Percentiles rank a stretch among this genome's conserved stretches.
Evolutionary conservation across 1,139 yeast genomes (phyloP).

Genomic region (Yamadazyma dushanensis): DNA sequence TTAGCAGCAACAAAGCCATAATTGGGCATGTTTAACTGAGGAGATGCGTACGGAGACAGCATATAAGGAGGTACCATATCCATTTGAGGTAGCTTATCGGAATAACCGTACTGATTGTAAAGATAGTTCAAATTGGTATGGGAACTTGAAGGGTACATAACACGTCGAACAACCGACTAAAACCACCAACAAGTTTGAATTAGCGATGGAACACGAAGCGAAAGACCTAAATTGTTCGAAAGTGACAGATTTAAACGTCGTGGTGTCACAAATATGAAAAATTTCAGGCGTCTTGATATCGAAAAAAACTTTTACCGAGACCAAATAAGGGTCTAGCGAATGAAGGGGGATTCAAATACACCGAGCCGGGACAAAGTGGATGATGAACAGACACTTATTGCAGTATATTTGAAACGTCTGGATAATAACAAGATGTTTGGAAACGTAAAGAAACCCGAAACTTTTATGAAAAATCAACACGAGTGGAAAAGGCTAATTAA

Average conservation of each 20-base stretch:
- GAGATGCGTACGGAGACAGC: conserved; percentile 8
- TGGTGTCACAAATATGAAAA: too few species aligned
- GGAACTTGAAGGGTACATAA: conserved; percentile 3
- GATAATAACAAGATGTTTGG: neutral
- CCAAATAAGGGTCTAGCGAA: too few species aligned
- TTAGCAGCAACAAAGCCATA: neutral
- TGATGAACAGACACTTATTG: too few species aligned
- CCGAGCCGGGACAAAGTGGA: too few species aligned
- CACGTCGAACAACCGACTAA: neutral
- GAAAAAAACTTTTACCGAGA: too few species aligned
- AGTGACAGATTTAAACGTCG: too few species aligned
- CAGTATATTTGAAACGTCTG: too few species aligned
- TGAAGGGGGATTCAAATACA: too few species aligned
- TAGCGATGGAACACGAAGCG: too few species aligned
- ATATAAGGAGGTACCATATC: conserved; percentile 8
- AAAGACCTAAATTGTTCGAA: too few species aligned
- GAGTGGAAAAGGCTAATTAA: conserved; percentile 5
- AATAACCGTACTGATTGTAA: conserved; percentile 1
- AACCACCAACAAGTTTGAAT: neutral
- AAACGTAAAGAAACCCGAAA: neutral
- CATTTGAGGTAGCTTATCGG: conserved; percentile 3
- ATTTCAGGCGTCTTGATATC: too few species aligned
- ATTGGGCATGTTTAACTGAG: conserved; percentile 5
- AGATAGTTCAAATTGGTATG: conserved; percentile 1
- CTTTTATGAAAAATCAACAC: conserved; percentile 1